Percentiles rank a stretch among this genome's conserved stretches.
Evolutionary conservation across 106 monocot species (phyloP).

Genomic region (Dioscorea alata): DNA sequence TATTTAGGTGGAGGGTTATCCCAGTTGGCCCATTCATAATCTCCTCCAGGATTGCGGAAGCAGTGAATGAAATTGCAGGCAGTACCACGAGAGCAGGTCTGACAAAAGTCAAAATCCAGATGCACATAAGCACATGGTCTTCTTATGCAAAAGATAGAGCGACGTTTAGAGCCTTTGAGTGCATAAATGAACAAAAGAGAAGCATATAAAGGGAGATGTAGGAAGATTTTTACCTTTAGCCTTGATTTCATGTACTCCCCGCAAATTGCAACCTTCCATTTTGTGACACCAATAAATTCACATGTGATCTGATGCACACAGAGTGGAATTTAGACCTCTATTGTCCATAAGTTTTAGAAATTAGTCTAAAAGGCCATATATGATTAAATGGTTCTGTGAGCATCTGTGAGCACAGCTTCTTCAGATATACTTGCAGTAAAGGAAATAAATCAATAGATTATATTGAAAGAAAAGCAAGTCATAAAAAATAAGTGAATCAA

Average conservation of each 20-base stretch:
- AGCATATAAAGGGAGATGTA: neutral
- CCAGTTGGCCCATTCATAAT: conserved; percentile 99
- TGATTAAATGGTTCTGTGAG: too few species aligned
- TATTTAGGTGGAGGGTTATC: conserved; percentile 89
- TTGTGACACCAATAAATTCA: conserved; percentile 79
- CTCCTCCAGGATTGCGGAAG: conserved; percentile 96
- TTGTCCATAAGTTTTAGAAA: too few species aligned
- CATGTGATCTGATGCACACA: conserved; percentile 53
- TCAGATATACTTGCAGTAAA: too few species aligned
- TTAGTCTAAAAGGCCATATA: too few species aligned
- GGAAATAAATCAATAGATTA: too few species aligned
- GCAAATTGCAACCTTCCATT: conserved; percentile 97
- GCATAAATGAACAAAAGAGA: neutral
- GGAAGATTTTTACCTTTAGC: conserved; percentile 47
- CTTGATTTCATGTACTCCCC: conserved; percentile 98
- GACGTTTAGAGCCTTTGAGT: too few species aligned
- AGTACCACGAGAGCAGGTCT: conserved; percentile 91
- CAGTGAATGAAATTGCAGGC: conserved; percentile 98
- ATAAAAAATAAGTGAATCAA: too few species aligned
- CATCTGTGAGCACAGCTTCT: too few species aligned
- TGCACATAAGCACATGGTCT: neutral
- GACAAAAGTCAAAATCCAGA: conserved; percentile 5
- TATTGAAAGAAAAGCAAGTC: too few species aligned
- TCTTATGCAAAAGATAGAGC: too few species aligned
- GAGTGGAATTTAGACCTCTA: too few species aligned